Base-by-base conservation (phyloP, 805 yeast species). In the Zygotorulaspora florentina region DNA sequence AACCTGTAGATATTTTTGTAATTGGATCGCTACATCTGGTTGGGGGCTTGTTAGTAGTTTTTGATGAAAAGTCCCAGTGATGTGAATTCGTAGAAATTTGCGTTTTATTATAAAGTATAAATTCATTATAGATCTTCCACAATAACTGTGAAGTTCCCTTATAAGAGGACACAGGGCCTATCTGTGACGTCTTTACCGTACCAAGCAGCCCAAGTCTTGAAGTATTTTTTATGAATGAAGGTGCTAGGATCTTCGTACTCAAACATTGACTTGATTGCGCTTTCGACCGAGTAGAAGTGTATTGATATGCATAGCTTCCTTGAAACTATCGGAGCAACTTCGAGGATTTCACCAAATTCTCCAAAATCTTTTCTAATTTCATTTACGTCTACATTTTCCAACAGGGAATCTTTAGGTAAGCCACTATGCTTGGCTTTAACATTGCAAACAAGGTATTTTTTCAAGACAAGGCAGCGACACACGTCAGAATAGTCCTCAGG, bases 1-100 rank as follows among this genome's bases (percentile, higher is more conserved):
- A 61, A 7, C 55, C 57, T 1, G 66, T 80, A 17, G 89, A 88
- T 52, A 95, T 88, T 1, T 85, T 89, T 68, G 97, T 89, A 0
- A 85, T 95, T 48, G 99, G 99, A 1, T 89, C 97, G 4, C 71
- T 93, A 53, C 96, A 91, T 63, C 71, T 95, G 46, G 96, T 93
- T 9, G 99, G 99, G 13, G 99, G 98, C 0, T 77, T 93, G 46
- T 67, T 93, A 31, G 89, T 88, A 2, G 96, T 90, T 5, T 68
- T 88, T 35, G 96, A 91, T 42, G 72, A 36, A 26, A 12, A 36
- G 12, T 12, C 20, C 17, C 3, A 17, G 17, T 15, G 20, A 36
- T 23, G 28, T 17, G 13, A 36, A 16, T 35, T 4, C 5, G 7
- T 37, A 20, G 13, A 18, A 8, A 27, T 38, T 42, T 13, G 13